Base-by-base conservation (phyloP, 2,329 filamentous ascomycete genomes). In the Paraconiothyrium brasiliense region DNA sequence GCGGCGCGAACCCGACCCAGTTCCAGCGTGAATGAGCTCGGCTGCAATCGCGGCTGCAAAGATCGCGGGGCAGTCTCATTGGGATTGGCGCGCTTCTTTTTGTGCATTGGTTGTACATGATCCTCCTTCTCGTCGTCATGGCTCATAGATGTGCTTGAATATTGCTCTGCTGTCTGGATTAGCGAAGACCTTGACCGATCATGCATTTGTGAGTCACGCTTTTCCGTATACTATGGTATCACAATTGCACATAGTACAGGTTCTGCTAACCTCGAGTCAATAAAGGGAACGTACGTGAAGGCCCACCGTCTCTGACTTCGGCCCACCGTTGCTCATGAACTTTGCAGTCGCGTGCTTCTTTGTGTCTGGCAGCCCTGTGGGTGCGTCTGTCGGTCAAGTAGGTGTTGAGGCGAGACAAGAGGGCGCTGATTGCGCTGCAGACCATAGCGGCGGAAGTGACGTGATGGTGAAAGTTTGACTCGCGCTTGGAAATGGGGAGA, bases 311-410 rank as follows among this genome's bases (percentile, higher is more conserved):
- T 39, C 32, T 39, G 6, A 37, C 16, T 11, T 48, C 43, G 1
- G 20, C 11, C 54, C 43, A 57, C n/a, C 32, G 43, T 30, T 41
- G 13, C 32, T 48, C 43, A 11, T 43, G 20, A 14, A 39, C 14
- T 20, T 57, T 48, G 54, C 54, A 43, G 20, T 57, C 54, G 11
- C n/a, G 43, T 6, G 20, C 20, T n/a, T 57, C 43, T 37, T 48
- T 47, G 16, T 20, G 32, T 37, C 37, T 47, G 2, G 54, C 43
- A n/a, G 27, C 32, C 6, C 14, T 39, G n/a, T 57, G 43, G 14
- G 20, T 48, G 14, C 32, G 34, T 14, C 34, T 48, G 11, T 39
- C 20, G 44, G 22, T 49, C 8, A 32, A 10, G 20, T 57, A 37
- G 43, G 43, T 39, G 7, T 11, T 9, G 24, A 56, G 27, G 13